These are phyloP conservation scores for Blumeria graminis DNA, from an alignment of 2,329 filamentous ascomycete species.

Conservation along the genomic window DNA sequence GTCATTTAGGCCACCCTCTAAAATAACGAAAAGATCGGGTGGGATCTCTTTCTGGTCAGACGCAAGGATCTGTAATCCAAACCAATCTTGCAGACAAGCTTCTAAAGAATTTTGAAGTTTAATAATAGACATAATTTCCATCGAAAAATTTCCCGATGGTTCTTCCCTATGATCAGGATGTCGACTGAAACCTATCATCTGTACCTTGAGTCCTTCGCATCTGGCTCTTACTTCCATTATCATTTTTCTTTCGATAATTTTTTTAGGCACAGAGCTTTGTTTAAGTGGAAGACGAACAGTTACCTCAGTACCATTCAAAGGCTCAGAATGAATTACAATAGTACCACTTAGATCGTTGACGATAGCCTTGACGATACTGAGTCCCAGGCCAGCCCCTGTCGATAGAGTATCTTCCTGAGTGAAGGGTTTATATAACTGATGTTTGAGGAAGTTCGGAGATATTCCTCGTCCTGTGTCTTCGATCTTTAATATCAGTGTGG, in stretches of 20 bases:
- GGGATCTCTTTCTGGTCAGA: neutral
- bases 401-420: conserved; percentile 36
- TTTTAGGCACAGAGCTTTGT: conserved; percentile 3
- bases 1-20: conserved; percentile 11
- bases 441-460: conserved; percentile 32
- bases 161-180: conserved; percentile 13
- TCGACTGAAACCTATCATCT: conserved; percentile 11
- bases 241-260: conserved; percentile 3
- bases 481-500: conserved; percentile 21
- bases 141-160: conserved; percentile 13
- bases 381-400: conserved; percentile 34
- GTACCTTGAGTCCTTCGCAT: conserved; percentile 7
- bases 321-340: conserved; percentile 30
- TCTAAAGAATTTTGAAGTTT: conserved; percentile 9
- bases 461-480: conserved; percentile 42
- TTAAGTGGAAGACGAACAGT: conserved; percentile 10
- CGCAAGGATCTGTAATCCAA: conserved; percentile 8
- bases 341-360: conserved; percentile 33
- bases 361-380: conserved; percentile 37
- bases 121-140: conserved; percentile 10
- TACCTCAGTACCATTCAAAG: conserved; percentile 29
- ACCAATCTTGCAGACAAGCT: conserved; percentile 9
- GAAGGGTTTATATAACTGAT: conserved; percentile 36
- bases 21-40: conserved; percentile 10
- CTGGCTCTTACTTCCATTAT: conserved; percentile 6